Conservation (phyloP, 2,329 filamentous ascomycete species). For the Calonectria hawksworthii region DNA sequence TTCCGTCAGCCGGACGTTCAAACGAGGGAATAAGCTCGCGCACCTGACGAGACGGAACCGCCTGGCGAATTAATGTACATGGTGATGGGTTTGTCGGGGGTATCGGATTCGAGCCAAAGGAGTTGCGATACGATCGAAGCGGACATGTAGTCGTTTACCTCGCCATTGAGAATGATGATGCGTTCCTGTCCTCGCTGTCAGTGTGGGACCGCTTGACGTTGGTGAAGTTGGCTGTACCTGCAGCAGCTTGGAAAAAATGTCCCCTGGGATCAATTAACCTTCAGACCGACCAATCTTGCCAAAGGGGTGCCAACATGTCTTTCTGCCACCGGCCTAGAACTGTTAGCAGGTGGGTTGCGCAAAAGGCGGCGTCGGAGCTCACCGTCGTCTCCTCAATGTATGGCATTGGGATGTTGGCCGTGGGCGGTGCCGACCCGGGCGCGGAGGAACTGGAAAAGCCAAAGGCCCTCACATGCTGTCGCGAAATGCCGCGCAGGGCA, state of each 20-base stretch:
- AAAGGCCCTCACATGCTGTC: conserved; percentile 57
- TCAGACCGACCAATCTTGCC: not conserved
- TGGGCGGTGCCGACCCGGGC: conserved; percentile 44
- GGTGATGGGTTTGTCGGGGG: conserved; percentile 93
- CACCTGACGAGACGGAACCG: conserved; percentile 84
- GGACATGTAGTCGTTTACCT: conserved; percentile 90
- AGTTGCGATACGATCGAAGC: conserved; percentile 97
- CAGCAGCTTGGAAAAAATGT: conserved; percentile 85
- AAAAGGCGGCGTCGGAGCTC: conserved; percentile 36
- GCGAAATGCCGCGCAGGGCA: conserved; percentile 52
- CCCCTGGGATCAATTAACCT: conserved; percentile 66
- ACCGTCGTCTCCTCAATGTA: conserved; percentile 66
- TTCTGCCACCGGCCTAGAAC: conserved; percentile 79
- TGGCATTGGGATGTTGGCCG: conserved; percentile 67
- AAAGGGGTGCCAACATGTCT: conserved; percentile 72
- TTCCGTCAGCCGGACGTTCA: conserved; percentile 18
- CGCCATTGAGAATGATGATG: conserved; percentile 93
- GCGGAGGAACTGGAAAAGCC: conserved; percentile 55
- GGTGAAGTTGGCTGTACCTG: conserved; percentile 65
- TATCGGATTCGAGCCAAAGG: conserved; percentile 97
- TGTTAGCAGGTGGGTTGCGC: conserved; percentile 43
- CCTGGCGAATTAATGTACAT: conserved; percentile 99
- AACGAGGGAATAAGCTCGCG: not conserved
- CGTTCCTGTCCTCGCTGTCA: conserved; percentile 73
- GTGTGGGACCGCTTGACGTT: conserved; percentile 1